Conservation (phyloP, 2,329 filamentous ascomycete species). For the Fusarium ramigenum region DNA sequence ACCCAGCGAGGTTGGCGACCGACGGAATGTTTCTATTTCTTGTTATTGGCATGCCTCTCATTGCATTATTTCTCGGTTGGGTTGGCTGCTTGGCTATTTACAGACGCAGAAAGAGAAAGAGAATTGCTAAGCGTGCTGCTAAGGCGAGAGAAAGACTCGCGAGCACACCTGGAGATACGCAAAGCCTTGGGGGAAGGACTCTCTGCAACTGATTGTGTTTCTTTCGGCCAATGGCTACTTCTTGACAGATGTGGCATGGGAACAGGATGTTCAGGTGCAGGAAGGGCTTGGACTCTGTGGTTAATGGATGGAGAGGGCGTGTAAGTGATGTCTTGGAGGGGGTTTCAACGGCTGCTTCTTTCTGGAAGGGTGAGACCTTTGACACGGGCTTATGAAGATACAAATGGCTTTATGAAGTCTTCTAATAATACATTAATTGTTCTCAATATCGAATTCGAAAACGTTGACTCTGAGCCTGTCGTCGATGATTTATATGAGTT, state of each 20-base stretch:
- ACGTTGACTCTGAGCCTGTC: neutral
- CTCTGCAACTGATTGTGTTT: neutral
- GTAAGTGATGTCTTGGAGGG: neutral
- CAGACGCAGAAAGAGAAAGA: neutral
- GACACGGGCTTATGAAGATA: rapidly evolving
- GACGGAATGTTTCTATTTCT: neutral
- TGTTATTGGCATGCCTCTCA: neutral
- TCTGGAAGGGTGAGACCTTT: rapidly evolving
- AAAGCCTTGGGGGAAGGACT: neutral
- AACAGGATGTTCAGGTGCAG: neutral
- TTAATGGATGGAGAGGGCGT: neutral
- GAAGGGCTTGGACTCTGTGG: neutral
- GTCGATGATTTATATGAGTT: neutral
- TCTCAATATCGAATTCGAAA: neutral
- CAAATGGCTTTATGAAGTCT: neutral
- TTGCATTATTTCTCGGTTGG: neutral
- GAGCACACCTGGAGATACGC: neutral
- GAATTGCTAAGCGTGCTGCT: neutral
- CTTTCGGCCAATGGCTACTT: rapidly evolving
- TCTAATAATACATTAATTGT: neutral
- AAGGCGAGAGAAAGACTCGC: neutral
- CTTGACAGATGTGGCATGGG: too few species aligned
- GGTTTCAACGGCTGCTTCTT: neutral
- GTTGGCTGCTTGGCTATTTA: neutral
- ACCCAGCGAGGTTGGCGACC: too few species aligned